A percentile compares a stretch with the other conserved stretches of the same genome.
These are phyloP conservation scores for Trametes punicea DNA, from an alignment of 768 basidiomycete species.

Conservation along the genomic window DNA sequence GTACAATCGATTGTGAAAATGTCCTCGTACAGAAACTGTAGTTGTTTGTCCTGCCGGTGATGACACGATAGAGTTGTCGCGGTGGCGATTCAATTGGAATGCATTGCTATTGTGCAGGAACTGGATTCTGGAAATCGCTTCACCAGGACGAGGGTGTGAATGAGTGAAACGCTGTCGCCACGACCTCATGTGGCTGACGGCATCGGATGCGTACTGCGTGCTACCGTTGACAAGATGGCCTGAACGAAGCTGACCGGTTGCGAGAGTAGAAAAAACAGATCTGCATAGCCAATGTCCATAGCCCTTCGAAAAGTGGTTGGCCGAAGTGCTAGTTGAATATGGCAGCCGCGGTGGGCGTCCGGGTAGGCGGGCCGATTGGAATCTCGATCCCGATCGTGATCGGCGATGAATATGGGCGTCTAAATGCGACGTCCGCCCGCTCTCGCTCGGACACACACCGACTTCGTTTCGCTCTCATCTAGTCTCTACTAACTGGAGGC, in stretches of 20 bases:
- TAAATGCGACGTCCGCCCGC: not conserved
- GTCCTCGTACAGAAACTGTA: too few species aligned
- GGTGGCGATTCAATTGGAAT: not conserved
- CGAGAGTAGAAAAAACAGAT: too few species aligned
- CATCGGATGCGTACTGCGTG: too few species aligned
- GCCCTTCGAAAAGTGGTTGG: too few species aligned
- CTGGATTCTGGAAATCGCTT: conserved; percentile 2
- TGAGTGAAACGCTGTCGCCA: not conserved
- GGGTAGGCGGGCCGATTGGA: not conserved
- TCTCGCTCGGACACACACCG: not conserved
- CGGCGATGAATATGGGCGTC: conserved; percentile 3
- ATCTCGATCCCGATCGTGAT: conserved; percentile 11
- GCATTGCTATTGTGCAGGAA: not conserved
- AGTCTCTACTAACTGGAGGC: too few species aligned
- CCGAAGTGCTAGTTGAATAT: too few species aligned
- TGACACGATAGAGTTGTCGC: not conserved
- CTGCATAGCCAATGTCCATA: too few species aligned
- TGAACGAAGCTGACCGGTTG: too few species aligned
- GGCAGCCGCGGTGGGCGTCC: too few species aligned
- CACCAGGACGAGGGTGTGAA: not conserved
- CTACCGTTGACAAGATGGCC: too few species aligned
- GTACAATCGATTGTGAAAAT: too few species aligned
- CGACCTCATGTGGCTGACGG: too few species aligned
- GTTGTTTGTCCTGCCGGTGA: not conserved
- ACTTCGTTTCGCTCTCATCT: not conserved